These are phyloP conservation scores for Echria macrotheca DNA, from an alignment of 495 filamentous ascomycete species.

Conservation along the genomic window DNA sequence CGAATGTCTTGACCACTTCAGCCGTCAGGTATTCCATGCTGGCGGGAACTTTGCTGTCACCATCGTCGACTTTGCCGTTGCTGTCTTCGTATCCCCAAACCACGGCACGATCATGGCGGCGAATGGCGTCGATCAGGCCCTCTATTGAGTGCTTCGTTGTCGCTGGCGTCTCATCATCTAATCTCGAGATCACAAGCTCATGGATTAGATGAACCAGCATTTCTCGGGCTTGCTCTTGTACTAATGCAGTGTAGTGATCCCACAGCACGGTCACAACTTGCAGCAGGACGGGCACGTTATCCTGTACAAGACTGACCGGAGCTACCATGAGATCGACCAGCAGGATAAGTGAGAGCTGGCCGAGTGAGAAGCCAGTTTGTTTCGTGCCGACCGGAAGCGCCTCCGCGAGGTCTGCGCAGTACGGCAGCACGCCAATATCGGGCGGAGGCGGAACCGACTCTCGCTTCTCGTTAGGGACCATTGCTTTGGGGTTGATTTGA, in stretches of 20 bases:
- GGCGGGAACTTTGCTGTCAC: constrained; percentile 72
- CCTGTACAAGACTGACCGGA: constrained; percentile 68
- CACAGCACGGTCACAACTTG: constrained; percentile 91
- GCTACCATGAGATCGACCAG: constrained; percentile 95
- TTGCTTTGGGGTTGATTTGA: constrained; percentile 82
- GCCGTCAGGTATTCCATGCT: constrained; percentile 79
- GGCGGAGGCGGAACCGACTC: constrained; percentile 65
- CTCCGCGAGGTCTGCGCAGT: constrained; percentile 77
- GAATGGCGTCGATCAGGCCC: constrained; percentile 84
- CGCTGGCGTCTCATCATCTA: constrained; percentile 64
- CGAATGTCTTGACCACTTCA: constrained; percentile 79
- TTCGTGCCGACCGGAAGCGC: constrained; percentile 84
- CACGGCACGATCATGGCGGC: constrained; percentile 75
- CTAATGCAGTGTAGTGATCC: constrained; percentile 93
- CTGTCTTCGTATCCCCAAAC: constrained; percentile 94
- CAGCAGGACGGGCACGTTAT: constrained; percentile 76
- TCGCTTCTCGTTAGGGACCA: constrained; percentile 78
- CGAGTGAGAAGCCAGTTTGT: constrained; percentile 83
- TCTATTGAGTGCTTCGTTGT: constrained; percentile 72
- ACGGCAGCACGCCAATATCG: constrained; percentile 71
- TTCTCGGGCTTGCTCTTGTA: constrained; percentile 93
- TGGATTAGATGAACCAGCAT: constrained; percentile 98
- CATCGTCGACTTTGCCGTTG: constrained; percentile 67
- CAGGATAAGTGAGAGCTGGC: constrained; percentile 87
- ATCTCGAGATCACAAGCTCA: constrained; percentile 85